Percentiles rank a stretch among this genome's conserved stretches.
Conservation (phyloP, 2,329 filamentous ascomycete genomes). For the Fusarium nurragi region DNA sequence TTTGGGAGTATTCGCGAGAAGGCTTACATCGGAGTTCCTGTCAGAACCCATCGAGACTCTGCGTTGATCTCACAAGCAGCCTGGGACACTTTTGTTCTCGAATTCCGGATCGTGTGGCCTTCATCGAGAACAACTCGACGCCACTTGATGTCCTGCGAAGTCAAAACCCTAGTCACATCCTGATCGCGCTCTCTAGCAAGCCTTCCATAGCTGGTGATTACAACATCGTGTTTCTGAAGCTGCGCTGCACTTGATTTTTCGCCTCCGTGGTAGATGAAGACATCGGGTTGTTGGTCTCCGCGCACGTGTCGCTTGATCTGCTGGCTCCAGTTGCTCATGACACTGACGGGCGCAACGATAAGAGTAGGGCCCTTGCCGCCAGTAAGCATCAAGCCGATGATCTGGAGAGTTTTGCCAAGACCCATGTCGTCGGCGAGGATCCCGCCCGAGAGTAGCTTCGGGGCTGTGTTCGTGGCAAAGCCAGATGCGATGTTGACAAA, state of each 20-base stretch:
- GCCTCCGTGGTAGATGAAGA: slow-evolving; percentile 79
- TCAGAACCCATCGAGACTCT: slow-evolving; percentile 80
- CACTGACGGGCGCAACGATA: slow-evolving; percentile 82
- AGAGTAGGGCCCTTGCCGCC: slow-evolving; percentile 71
- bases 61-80: slow-evolving; percentile 75
- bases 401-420: slow-evolving; percentile 86
- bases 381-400: slow-evolving; percentile 79
- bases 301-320: slow-evolving; percentile 80
- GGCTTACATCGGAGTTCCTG: slow-evolving; percentile 79
- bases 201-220: slow-evolving; percentile 87
- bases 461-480: slow-evolving; percentile 66
- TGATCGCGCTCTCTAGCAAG: slow-evolving; percentile 71
- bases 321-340: slow-evolving; percentile 90
- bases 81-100: slow-evolving; percentile 74
- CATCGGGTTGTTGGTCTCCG: slow-evolving; percentile 67
- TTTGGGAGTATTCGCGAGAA: too few species aligned
- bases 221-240: slow-evolving; percentile 74
- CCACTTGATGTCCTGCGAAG: slow-evolving; percentile 66
- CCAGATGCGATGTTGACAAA: slow-evolving; percentile 70
- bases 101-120: slow-evolving; percentile 84
- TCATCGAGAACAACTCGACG: slow-evolving; percentile 83
- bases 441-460: slow-evolving; percentile 77
- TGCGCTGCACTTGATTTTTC: slow-evolving; percentile 65
- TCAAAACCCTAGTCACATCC: slow-evolving; percentile 54
- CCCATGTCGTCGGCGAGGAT: slow-evolving; percentile 93